Evolutionary conservation across 208 protist genomes (phyloP).

Genomic region (Acanthamoeba rhysodes): DNA sequence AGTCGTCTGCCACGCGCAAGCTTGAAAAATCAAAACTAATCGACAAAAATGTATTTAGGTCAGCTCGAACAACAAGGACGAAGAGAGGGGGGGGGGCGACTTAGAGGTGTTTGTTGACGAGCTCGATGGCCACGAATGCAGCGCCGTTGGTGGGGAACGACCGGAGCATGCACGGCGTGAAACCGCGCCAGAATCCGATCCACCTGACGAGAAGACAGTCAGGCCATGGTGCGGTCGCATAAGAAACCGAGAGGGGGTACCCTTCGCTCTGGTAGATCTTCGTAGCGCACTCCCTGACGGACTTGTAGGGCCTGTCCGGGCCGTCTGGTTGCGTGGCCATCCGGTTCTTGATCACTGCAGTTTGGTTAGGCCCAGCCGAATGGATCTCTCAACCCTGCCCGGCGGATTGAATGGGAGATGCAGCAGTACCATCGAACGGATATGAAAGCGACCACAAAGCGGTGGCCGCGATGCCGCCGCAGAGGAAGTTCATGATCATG

Average conservation of each 20-base stretch:
- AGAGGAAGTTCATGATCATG: slow-evolving; percentile 56
- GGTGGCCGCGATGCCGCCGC: slow-evolving; percentile 65
- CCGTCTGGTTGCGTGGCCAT: slow-evolving; percentile 70
- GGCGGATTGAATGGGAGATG: background rate
- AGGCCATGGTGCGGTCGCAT: too few species aligned
- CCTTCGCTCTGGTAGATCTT: slow-evolving; percentile 65
- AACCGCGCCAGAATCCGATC: slow-evolving; percentile 72
- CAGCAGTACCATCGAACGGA: slow-evolving; percentile 54
- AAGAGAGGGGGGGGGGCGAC: background rate
- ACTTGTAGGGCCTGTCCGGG: slow-evolving; percentile 54
- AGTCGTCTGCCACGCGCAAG: background rate
- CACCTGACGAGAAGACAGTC: background rate
- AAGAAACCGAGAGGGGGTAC: background rate
- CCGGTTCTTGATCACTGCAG: slow-evolving; percentile 72
- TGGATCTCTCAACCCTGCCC: too few species aligned
- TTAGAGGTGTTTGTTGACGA: slow-evolving; percentile 76
- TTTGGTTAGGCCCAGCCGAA: background rate
- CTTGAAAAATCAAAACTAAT: background rate
- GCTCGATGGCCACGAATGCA: slow-evolving; percentile 71
- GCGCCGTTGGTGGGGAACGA: slow-evolving; percentile 75
- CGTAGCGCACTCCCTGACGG: slow-evolving; percentile 15
- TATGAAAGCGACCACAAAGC: slow-evolving; percentile 54
- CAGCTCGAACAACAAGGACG: too few species aligned
- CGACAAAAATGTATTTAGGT: background rate
- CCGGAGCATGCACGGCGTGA: slow-evolving; percentile 75